phyloP scores from a whole-genome alignment of 768 basidiomycete genomes.

The Hygrocybe coccinea region DNA sequence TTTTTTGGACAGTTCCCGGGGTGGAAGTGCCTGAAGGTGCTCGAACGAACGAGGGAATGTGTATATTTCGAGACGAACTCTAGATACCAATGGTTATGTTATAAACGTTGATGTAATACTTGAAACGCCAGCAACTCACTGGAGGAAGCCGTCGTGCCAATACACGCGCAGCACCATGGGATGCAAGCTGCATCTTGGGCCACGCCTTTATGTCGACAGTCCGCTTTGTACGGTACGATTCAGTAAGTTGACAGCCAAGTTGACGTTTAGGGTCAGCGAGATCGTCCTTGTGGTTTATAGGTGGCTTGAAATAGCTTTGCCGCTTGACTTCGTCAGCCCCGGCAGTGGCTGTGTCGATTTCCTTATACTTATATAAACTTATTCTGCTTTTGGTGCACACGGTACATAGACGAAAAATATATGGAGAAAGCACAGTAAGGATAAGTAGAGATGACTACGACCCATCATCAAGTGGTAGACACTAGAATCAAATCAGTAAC shows the following conservation, averaged over 20 bases:
- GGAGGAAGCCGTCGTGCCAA: constrained; percentile 30
- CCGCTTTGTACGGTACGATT: too few relatives aligned
- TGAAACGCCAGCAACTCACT: neutral
- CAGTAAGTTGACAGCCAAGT: too few relatives aligned
- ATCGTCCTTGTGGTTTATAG: too few relatives aligned
- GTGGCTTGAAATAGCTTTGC: too few relatives aligned
- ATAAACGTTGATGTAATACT: constrained; percentile 24
- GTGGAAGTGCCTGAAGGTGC: constrained; percentile 28
- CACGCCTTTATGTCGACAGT: neutral
- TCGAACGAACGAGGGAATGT: constrained; percentile 40
- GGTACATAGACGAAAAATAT: too few relatives aligned
- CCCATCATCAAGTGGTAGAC: constrained; percentile 40
- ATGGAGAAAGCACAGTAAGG: too few relatives aligned
- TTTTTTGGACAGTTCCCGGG: constrained; percentile 35
- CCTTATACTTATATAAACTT: too few relatives aligned
- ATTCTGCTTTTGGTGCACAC: too few relatives aligned
- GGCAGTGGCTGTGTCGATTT: too few relatives aligned
- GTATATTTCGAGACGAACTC: constrained; percentile 39
- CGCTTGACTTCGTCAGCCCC: too few relatives aligned
- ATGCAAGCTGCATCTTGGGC: constrained; percentile 42
- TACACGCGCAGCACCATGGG: constrained; percentile 37
- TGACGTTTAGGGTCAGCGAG: too few relatives aligned
- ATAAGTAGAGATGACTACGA: neutral
- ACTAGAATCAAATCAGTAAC: constrained; percentile 25
- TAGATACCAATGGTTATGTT: constrained; percentile 24